A percentile compares a stretch with the other conserved stretches of the same genome.
Conservation (phyloP, 2,329 filamentous ascomycete species). For the Clarireedia hainanense region DNA sequence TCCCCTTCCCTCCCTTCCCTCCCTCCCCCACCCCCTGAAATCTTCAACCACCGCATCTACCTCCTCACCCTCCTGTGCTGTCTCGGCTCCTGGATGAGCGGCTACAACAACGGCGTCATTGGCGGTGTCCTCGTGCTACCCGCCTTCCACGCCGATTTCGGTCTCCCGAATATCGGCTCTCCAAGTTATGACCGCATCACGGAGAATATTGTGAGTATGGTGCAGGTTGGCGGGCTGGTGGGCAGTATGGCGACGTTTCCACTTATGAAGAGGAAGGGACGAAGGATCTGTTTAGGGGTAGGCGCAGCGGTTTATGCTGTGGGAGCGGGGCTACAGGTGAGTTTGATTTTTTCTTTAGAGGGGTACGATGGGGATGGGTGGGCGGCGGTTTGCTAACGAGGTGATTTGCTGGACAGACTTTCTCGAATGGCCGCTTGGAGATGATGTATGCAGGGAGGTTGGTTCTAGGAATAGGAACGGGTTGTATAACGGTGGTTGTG, state of each 20-base stretch:
- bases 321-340: slow-evolving; percentile 18
- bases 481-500: slow-evolving; percentile 19
- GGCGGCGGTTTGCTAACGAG: not conserved
- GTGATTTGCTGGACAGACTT: slow-evolving; percentile 10
- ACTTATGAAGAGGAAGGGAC: slow-evolving; percentile 15
- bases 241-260: slow-evolving; percentile 18
- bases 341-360: not conserved
- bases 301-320: slow-evolving; percentile 12
- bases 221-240: slow-evolving; percentile 22
- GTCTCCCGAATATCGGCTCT: slow-evolving; percentile 16
- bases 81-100: slow-evolving; percentile 21
- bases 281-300: slow-evolving; percentile 12
- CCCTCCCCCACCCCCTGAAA: slow-evolving; percentile 16
- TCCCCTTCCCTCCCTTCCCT: slow-evolving; percentile 16
- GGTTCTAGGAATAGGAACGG: slow-evolving; percentile 20
- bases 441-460: slow-evolving; percentile 23
- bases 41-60: slow-evolving; percentile 21
- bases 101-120: slow-evolving; percentile 23
- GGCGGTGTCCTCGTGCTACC: slow-evolving; percentile 20
- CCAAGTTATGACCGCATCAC: slow-evolving; percentile 16
- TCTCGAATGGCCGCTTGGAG: slow-evolving; percentile 14
- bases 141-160: slow-evolving; percentile 17
- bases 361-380: not conserved
- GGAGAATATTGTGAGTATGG: slow-evolving; percentile 22
- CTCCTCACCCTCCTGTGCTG: slow-evolving; percentile 16